Evolutionary conservation across 257 asterid genomes (phyloP).

Genomic region (Ilex aquifolium): DNA sequence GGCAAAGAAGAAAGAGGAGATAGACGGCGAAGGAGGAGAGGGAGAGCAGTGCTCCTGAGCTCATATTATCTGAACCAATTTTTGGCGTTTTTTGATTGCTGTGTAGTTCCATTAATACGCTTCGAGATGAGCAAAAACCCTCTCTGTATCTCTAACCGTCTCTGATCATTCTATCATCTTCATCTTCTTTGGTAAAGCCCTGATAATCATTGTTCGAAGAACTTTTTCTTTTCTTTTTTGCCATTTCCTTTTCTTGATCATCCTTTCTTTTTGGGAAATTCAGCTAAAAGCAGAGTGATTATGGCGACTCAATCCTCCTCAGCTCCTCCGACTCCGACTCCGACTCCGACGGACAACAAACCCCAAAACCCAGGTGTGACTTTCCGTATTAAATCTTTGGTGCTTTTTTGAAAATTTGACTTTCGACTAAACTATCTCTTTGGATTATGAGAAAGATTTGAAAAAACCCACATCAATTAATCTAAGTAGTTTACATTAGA

Average conservation of each 20-base stretch:
- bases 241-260: neutral
- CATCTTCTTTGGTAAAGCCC: constrained; percentile 15
- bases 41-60: no score
- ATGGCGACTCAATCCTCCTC: constrained; percentile 63
- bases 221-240: constrained; percentile 4
- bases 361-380: constrained; percentile 50
- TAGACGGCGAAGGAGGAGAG: no score
- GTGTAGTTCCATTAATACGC: neutral
- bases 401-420: neutral
- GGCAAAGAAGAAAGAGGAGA: no score
- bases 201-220: neutral
- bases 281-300: constrained; percentile 15
- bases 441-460: neutral
- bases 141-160: constrained; percentile 3
- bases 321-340: constrained; percentile 47
- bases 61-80: no score
- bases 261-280: constrained; percentile 1
- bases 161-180: constrained; percentile 9
- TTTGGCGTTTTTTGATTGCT: no score
- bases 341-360: constrained; percentile 36
- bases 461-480: neutral
- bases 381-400: neutral
- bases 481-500: neutral
- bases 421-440: neutral
- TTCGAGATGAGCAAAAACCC: constrained; percentile 18